phyloP scores from a whole-genome alignment of 2,329 filamentous ascomycete species.

The Fusarium vanettenii region DNA sequence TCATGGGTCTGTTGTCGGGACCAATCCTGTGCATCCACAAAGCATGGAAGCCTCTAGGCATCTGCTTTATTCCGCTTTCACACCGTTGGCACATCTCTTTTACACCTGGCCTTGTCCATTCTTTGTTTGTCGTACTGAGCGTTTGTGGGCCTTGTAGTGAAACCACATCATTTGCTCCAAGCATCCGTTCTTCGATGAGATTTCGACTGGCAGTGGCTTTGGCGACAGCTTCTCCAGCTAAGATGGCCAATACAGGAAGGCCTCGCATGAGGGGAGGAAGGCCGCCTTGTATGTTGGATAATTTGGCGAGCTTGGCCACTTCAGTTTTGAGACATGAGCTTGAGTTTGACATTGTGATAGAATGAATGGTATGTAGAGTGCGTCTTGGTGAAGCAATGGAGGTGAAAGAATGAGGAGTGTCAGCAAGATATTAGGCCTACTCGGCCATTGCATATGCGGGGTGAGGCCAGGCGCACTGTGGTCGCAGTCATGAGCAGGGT shows the following conservation, averaged over 20 bases:
- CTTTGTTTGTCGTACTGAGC: accelerated
- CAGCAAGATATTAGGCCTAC: not conserved
- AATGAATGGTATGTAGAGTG: not conserved
- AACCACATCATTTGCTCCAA: constrained; percentile 22
- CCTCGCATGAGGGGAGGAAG: constrained; percentile 29
- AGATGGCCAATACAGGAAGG: constrained; percentile 29
- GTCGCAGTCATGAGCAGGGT: not conserved
- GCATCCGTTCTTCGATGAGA: constrained; percentile 28
- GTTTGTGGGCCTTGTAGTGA: not conserved
- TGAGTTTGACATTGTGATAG: not conserved
- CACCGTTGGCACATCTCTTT: constrained; percentile 17
- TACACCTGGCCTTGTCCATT: constrained; percentile 4
- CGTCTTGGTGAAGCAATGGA: not conserved
- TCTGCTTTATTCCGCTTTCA: not conserved
- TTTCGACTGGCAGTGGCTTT: constrained; percentile 25
- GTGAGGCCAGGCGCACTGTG: not conserved
- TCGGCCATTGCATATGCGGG: not conserved
- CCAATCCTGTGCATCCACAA: not conserved
- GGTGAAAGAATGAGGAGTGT: not conserved
- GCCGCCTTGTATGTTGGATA: constrained; percentile 35
- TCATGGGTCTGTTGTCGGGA: not conserved
- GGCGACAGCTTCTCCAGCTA: constrained; percentile 29
- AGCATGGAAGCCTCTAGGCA: too few relatives aligned
- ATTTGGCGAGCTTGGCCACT: constrained; percentile 27
- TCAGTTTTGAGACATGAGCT: constrained; percentile 17